Base-by-base conservation (phyloP, 1,284 basidiomycete species). In the Taiwanofungus camphoratus region DNA sequence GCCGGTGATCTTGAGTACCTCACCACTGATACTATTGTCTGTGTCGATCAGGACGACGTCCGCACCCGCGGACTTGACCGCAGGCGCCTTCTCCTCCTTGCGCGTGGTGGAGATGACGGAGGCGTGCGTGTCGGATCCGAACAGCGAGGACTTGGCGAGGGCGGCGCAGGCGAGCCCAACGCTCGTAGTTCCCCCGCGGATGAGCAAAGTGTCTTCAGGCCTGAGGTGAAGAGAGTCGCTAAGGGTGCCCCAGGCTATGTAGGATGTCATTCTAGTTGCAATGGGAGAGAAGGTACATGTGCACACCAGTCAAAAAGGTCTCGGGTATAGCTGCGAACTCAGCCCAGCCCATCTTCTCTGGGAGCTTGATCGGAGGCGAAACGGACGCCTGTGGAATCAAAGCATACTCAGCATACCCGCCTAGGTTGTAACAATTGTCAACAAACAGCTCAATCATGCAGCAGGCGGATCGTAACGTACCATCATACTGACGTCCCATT, bases 131-230 rank as follows among this genome's bases (percentile, higher is more conserved):
- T 45, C 44, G 5, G 39, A 15, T 5, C 21, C 35, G 33, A 45
- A 41, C 34, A 45, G 44, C 19, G 44, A 9, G 9, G 44, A 45
- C 39, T 45, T 45, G n/a, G 44, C 44, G 27, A 45, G 39, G 4
- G 33, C 38, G 26, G 44, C 44, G 39, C 44, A 45, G 21, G 44
- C 44, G 33, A 45, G 38, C 9, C 44, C 44, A 8, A 45, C 44
- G 39, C 38, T 41, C n/a, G 44, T 45, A n/a, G 44, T 41, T 19
- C 44, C 44, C 2, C 44, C 44, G 34, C 44, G 44, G 44, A 45
- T 41, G 20, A 45, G 39, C 16, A 45, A 39, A 9, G 39, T 45
- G 39, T 45, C 44, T 8, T 22, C 31, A 16, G 38, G 26, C 19
- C 35, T 32, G 22, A 45, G 39, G 18, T 41, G 29, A n/a, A 45